Conservation (phyloP, 176 grass and related monocot species). For the Lolium perenne region DNA sequence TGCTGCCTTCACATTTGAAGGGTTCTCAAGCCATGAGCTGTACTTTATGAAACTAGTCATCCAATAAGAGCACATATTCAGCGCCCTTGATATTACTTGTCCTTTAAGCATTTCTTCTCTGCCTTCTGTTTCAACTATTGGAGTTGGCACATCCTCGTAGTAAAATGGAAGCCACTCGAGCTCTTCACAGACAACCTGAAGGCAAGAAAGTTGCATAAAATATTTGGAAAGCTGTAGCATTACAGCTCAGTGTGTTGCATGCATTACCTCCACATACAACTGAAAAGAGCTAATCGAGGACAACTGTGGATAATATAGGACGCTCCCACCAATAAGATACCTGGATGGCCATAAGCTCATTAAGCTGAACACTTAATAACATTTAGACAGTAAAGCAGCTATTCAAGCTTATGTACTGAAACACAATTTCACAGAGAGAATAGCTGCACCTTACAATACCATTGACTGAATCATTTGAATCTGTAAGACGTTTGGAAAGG, state of each 20-base stretch:
- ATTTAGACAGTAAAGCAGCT: conserved; percentile 19
- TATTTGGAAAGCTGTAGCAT: conserved; percentile 29
- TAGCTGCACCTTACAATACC: conserved; percentile 79
- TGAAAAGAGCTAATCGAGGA: conserved; percentile 99
- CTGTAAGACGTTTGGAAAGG: conserved; percentile 72
- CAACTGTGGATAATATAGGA: conserved; percentile 98
- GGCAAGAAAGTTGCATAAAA: conserved; percentile 41
- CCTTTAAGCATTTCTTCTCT: conserved; percentile 59
- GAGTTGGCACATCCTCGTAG: conserved; percentile 51
- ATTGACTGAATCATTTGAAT: conserved; percentile 74
- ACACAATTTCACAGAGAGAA: conserved; percentile 29
- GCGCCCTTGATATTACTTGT: conserved; percentile 71
- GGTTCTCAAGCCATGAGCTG: conserved; percentile 93
- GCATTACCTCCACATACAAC: conserved; percentile 92
- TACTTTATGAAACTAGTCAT: conserved; percentile 93
- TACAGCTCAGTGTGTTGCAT: conserved; percentile 35
- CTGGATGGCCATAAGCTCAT: conserved; percentile 50
- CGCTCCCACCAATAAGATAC: conserved; percentile 97
- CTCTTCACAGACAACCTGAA: conserved; percentile 95
- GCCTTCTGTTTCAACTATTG: conserved; percentile 56
- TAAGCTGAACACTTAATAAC: conserved; percentile 17
- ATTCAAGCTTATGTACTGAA: conserved; percentile 32
- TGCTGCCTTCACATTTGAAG: conserved; percentile 89
- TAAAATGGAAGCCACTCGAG: conserved; percentile 99
- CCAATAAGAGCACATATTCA: conserved; percentile 91